Base-by-base conservation (phyloP, 371 early-diverging fungal genomes). In the Mucor plumbeus region DNA sequence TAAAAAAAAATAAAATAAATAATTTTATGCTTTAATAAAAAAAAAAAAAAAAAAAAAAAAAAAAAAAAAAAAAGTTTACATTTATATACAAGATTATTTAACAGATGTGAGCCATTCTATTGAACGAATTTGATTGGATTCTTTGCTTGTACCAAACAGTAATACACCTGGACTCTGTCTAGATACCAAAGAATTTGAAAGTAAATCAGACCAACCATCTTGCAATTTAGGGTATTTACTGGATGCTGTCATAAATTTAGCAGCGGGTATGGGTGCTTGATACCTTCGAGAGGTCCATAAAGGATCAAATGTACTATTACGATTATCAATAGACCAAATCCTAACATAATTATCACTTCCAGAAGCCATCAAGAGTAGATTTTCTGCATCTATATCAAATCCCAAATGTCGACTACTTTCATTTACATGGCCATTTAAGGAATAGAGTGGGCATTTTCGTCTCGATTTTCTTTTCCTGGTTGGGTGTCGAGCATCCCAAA, bases 401-500 rank as follows among this genome's bases (percentile, higher is more conserved):
- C 68, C 76, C 35, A 79, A 38, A 39, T 58, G 50, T 1, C 50
- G 69, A 0, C 19, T 58, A 15, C 57, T 63, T 35, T 59, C 63
- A 62, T 73, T 74, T 10, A 60, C 59, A 65, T 79, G 76, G 1
- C 76, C 76, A 10, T 19, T 64, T 5, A 78, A 50, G 17, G 26
- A 34, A 5, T 61, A 67, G 9, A 75, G 31, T 4, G 78, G 77
- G 1, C 11, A 11, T 1, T 10, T 8, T 26, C 21, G 7, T n/a
- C 36, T 41, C 14, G 50, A 31, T 48, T 55, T 34, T 9, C 38
- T 17, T 1, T 43, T 65, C 35, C 36, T 14, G 38, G 21, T 17
- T 14, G 21, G 50, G 1, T 63, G 63, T 33, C 76, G 68, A n/a
- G 34, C 55, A 63, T 78, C 76, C 74, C 76, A 78, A 0, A 78